Base-by-base conservation (phyloP, 2,329 filamentous ascomycete genomes). In the Fusarium verrucosum region DNA sequence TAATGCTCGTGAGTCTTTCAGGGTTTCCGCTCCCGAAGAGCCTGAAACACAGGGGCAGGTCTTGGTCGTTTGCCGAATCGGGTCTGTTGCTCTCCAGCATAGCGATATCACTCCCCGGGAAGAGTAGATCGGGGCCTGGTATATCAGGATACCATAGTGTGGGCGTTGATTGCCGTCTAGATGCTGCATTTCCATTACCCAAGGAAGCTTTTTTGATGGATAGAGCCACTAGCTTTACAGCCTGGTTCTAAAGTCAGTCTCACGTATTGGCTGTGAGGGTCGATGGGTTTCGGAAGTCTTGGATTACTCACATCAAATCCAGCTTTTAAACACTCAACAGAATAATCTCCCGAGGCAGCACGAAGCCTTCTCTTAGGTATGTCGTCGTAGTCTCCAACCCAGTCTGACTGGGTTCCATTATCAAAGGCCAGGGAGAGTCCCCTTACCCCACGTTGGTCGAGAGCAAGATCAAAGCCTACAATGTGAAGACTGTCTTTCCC, bases 221-320 rank as follows among this genome's bases (percentile, higher is more conserved):
- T 2, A 54, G 19, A 16, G 16, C 5, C 14, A 54, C 28, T n/a
- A 54, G 44, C 30, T 54, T 50, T 7, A 14, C n/a, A 11, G 51
- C 51, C 51, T 54, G 14, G 13, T 22, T 13, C n/a, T 3, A 2
- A 8, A 10, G 36, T 54, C 16, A 54, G 19, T n/a, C 4, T 2
- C 10, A n/a, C 7, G 11, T 23, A 10, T 7, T 22, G 7, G 6
- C 10, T 14, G 28, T 5, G 23, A 25, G 30, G 6, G 13, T 19
- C 16, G 7, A 20, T 16, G 3, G 10, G 7, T 10, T 28, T 20
- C 9, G 3, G 32, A 16, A 28, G 10, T 28, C 10, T 28, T 17
- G 28, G 20, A 4, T 14, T 11, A 54, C 51, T 50, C 25, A 54
- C 51, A 32, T 54, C 51, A 16, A 54, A 50, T 6, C 19, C 36